Conservation (phyloP, 2,329 filamentous ascomycete genomes). For the Chaetomiaceae sp. region DNA sequence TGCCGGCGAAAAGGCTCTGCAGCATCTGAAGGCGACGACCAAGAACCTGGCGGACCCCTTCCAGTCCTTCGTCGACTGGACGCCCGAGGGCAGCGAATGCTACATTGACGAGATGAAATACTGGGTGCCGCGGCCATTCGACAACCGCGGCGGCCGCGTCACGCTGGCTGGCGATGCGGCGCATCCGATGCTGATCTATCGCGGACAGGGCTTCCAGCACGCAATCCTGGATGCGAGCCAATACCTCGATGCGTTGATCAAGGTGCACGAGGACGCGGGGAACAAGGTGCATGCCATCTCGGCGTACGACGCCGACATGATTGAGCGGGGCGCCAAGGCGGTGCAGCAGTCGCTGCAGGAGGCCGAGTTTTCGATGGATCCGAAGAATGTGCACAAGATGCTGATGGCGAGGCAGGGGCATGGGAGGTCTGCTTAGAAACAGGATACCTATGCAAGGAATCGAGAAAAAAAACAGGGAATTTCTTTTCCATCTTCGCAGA, state of each 20-base stretch:
- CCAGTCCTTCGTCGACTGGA: constrained; percentile 34
- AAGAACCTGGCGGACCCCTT: constrained; percentile 30
- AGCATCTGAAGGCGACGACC: constrained; percentile 29
- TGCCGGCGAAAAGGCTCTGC: constrained; percentile 35
- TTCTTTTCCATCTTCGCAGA: too few relatives aligned
- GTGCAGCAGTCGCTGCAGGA: constrained; percentile 34
- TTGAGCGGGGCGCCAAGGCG: constrained; percentile 33
- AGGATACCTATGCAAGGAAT: too few relatives aligned
- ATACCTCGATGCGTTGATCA: constrained; percentile 33
- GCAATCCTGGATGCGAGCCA: constrained; percentile 38
- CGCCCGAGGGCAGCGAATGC: constrained; percentile 30
- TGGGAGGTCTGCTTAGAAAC: neutral
- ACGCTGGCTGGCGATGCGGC: constrained; percentile 39
- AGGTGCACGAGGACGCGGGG: constrained; percentile 19
- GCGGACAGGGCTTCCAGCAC: constrained; percentile 45
- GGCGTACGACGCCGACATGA: constrained; percentile 33
- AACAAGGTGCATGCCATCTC: constrained; percentile 24
- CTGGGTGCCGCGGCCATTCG: constrained; percentile 33
- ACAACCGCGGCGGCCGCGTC: constrained; percentile 31
- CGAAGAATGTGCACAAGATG: constrained; percentile 30
- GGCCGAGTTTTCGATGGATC: constrained; percentile 31
- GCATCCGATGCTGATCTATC: constrained; percentile 43
- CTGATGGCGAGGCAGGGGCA: constrained; percentile 29
- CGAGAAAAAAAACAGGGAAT: too few relatives aligned
- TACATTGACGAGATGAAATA: constrained; percentile 36